Conservation (phyloP, 176 grass and related monocot species). For the Carex parvula region DNA sequence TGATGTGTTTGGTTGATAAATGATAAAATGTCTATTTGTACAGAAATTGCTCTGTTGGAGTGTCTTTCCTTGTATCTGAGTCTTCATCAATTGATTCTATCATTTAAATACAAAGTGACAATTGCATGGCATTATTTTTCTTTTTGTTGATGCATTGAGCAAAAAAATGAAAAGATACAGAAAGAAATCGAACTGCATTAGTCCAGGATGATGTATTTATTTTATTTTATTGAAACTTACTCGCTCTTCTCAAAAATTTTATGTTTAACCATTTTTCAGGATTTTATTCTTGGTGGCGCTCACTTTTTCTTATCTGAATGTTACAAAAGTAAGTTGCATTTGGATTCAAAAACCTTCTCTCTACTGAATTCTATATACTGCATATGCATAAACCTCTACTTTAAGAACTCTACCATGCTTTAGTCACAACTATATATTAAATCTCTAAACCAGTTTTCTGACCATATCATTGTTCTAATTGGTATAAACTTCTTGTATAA, state of each 20-base stretch:
- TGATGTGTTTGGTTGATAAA: constrained; percentile 5
- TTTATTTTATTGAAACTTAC: neutral
- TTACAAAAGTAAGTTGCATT: neutral
- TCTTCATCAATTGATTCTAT: neutral
- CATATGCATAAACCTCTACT: neutral
- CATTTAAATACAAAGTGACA: neutral
- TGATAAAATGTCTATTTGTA: neutral
- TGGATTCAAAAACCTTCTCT: neutral
- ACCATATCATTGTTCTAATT: neutral
- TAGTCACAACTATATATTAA: no score
- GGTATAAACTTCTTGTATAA: neutral
- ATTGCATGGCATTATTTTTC: neutral
- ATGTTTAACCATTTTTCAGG: constrained; percentile 44
- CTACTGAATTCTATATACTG: neutral
- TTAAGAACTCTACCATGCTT: neutral
- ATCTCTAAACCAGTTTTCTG: neutral
- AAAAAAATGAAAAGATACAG: neutral
- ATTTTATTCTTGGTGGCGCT: constrained; percentile 93
- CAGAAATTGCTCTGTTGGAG: neutral
- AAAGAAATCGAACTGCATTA: neutral
- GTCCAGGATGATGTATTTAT: neutral
- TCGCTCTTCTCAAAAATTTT: neutral
- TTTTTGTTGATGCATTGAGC: neutral
- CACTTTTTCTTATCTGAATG: constrained; percentile 66
- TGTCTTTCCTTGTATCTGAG: neutral